phyloP scores from a whole-genome alignment of 1,139 yeast genomes.

The Pneumocystis oryctolagi region DNA sequence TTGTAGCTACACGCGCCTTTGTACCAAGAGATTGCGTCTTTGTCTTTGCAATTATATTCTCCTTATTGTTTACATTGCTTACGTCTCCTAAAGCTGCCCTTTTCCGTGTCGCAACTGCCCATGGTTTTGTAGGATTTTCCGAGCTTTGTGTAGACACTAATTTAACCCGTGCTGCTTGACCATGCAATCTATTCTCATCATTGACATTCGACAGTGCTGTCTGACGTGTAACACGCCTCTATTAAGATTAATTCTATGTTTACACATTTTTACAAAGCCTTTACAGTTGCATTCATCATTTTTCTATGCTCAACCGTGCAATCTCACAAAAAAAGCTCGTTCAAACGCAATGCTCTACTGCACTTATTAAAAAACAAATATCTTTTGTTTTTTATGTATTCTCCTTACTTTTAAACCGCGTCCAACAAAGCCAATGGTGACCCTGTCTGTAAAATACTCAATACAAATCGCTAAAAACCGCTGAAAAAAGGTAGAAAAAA shows the following conservation, averaged over 20 bases:
- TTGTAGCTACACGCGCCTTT: constrained; percentile 5
- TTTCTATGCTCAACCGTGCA: background rate
- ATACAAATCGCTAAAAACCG: background rate
- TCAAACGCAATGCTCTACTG: background rate
- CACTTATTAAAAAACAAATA: background rate
- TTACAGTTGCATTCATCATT: background rate
- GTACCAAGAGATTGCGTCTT: constrained; percentile 3
- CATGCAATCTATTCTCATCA: background rate
- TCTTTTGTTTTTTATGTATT: background rate
- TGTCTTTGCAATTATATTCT: background rate
- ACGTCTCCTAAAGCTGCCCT: constrained; percentile 25
- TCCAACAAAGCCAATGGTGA: background rate
- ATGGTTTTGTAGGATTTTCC: background rate
- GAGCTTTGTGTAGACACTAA: background rate
- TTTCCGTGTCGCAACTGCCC: constrained; percentile 14
- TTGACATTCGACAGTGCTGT: background rate
- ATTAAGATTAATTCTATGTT: background rate
- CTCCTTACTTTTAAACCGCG: background rate
- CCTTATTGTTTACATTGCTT: constrained; percentile 20
- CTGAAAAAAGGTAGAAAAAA: background rate
- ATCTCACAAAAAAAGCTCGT: background rate
- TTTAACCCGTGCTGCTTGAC: background rate
- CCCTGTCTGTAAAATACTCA: background rate
- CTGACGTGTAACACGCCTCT: constrained; percentile 1
- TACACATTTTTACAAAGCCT: background rate